Conservation (phyloP, 1,284 basidiomycete genomes). For the Leucoagaricus sp. region DNA sequence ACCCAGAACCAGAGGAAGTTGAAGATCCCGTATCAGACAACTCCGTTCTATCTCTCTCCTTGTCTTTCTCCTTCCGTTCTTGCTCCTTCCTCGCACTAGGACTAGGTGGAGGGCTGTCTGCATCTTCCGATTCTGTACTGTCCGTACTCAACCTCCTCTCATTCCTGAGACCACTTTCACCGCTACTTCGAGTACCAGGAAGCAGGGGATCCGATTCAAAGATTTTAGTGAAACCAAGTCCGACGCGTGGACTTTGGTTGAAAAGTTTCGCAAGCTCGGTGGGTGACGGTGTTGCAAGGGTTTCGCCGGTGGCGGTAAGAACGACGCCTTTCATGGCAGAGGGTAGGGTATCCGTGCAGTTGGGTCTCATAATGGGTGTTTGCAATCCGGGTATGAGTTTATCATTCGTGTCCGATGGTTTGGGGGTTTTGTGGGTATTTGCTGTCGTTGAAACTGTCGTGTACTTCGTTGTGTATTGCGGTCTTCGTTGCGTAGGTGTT, state of each 20-base stretch:
- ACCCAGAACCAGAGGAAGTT: constrained; percentile 16
- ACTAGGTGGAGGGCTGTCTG: constrained; percentile 36
- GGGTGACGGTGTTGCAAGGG: constrained; percentile 66
- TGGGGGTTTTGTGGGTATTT: constrained; percentile 26
- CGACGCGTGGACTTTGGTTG: constrained; percentile 62
- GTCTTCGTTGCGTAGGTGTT: constrained; percentile 25
- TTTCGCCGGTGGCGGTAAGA: constrained; percentile 71
- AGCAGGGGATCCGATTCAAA: constrained; percentile 55
- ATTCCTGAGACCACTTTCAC: background rate
- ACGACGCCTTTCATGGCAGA: constrained; percentile 85
- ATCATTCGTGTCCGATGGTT: constrained; percentile 15
- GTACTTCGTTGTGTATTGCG: constrained; percentile 15
- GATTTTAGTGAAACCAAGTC: constrained; percentile 72
- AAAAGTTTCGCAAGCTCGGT: constrained; percentile 65
- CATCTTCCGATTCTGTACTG: constrained; percentile 10
- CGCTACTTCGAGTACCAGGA: background rate
- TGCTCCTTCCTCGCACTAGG: constrained; percentile 40
- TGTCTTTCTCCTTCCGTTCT: constrained; percentile 24
- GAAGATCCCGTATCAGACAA: constrained; percentile 16
- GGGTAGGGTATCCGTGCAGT: constrained; percentile 35
- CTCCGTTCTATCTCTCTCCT: constrained; percentile 17
- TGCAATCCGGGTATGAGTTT: constrained; percentile 30
- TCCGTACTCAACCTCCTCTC: constrained; percentile 7
- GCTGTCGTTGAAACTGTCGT: constrained; percentile 14
- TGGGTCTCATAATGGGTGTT: constrained; percentile 36